Evolutionary conservation across 352 stramenopile genomes (phyloP), one percentile per base, ranked within the genome.

Genomic region (Pythium dissotocum): DNA sequence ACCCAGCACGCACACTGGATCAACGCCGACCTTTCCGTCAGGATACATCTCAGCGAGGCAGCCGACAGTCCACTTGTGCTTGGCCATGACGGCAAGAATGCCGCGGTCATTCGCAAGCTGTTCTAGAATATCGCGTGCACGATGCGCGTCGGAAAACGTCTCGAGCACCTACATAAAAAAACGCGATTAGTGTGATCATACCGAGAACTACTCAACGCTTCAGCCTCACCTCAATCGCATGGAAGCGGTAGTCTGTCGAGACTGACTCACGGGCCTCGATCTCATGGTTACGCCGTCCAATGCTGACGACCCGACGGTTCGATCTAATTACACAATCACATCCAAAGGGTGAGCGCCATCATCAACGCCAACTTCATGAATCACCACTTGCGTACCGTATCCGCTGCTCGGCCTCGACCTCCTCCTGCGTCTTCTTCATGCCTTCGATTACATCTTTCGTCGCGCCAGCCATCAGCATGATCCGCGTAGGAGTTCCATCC

Each of bases 41-140:
- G 93, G 91, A 28, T 89, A 88, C 84, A 98, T 94, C 70, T 98
- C 91, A 2, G 82, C 88, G 8, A 98, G 78, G 0, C 73, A 75
- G 0, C 90, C 89, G 6, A 98, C 93, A 16, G 69, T 93, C 91
- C 91, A 98, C 78, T 91, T 88, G 80, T 98, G 86, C 40, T 97
- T 96, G 3, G 77, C 78, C 87, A 98, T 90, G 18, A 97, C 91
- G 0, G 87, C 79, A 14, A 95, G 67, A 65, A 98, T 87, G 0
- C 92, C 92, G 36, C 86, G 87, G 66, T 98, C 90, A n/a, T 82
- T 91, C 1, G 90, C 91, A 28, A 98, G 71, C 14, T 73, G 77
- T 53, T 94, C 76, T 8, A 98, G 75, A 67, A 98, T 96, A 65
- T 82, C 76, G 9, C 79, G 75, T 5, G 92, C 92, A 30, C 77